Percentiles rank a stretch among this genome's conserved stretches.
Evolutionary conservation across 768 basidiomycete species (phyloP).

Genomic region (Daedalea quercina): DNA sequence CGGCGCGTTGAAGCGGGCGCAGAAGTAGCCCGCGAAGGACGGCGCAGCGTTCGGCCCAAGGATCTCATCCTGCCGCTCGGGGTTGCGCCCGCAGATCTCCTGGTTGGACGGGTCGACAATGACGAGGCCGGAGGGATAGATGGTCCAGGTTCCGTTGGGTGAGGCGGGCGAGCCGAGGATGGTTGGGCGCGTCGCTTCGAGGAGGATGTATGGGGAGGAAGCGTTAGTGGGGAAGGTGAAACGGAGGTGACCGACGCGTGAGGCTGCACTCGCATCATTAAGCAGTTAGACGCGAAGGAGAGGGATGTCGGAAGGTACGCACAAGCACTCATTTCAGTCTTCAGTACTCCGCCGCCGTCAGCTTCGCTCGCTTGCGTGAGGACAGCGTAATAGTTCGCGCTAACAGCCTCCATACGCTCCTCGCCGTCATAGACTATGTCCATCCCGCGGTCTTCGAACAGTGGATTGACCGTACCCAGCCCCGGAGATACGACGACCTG

Average conservation of each 20-base stretch:
- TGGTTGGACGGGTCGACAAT: slow-evolving; percentile 32
- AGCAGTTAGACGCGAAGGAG: background rate
- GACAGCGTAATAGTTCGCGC: slow-evolving; percentile 50
- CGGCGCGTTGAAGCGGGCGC: slow-evolving; percentile 47
- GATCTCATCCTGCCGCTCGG: slow-evolving; percentile 67
- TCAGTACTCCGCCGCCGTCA: slow-evolving; percentile 41
- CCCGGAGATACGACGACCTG: slow-evolving; percentile 59
- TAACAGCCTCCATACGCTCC: slow-evolving; percentile 36
- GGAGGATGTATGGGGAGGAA: slow-evolving; percentile 46
- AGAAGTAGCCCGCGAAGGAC: slow-evolving; percentile 41
- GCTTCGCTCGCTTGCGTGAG: slow-evolving; percentile 36
- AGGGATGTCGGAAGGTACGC: slow-evolving; percentile 20
- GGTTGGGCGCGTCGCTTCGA: slow-evolving; percentile 62
- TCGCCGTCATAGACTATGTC: slow-evolving; percentile 36
- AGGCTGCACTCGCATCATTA: slow-evolving; percentile 36
- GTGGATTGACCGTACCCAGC: slow-evolving; percentile 37
- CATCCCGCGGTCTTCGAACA: slow-evolving; percentile 57
- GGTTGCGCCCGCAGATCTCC: slow-evolving; percentile 58
- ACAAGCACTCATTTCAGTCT: slow-evolving; percentile 61
- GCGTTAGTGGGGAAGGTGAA: slow-evolving; percentile 50
- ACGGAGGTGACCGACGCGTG: slow-evolving; percentile 67
- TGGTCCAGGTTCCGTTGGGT: slow-evolving; percentile 37
- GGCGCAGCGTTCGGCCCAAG: slow-evolving; percentile 43
- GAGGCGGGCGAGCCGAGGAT: slow-evolving; percentile 53
- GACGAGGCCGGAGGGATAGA: slow-evolving; percentile 49